phyloP scores from a whole-genome alignment of 2,329 filamentous ascomycete genomes.

The Passalora sequoiae region DNA sequence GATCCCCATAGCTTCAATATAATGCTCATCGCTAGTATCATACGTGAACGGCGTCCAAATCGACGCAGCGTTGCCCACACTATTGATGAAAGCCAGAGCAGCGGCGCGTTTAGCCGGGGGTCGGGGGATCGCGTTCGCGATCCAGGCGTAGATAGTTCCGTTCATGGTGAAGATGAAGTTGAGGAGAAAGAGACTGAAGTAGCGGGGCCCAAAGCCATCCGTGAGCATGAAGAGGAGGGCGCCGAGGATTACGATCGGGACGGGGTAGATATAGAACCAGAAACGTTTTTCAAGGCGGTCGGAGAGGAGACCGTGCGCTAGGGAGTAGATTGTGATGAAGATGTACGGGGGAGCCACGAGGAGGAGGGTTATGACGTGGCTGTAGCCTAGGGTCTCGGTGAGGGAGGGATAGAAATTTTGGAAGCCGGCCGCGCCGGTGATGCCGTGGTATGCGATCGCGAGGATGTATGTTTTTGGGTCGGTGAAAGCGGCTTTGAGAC shows the following conservation, averaged over 20 bases:
- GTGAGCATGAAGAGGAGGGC: slow-evolving; percentile 53
- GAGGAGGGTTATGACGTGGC: slow-evolving; percentile 44
- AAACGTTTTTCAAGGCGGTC: slow-evolving; percentile 45
- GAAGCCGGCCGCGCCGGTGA: slow-evolving; percentile 48
- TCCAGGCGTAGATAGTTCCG: slow-evolving; percentile 64
- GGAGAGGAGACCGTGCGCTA: slow-evolving; percentile 43
- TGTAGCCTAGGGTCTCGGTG: slow-evolving; percentile 43
- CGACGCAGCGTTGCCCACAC: slow-evolving; percentile 61
- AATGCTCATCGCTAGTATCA: slow-evolving; percentile 24
- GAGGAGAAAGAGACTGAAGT: slow-evolving; percentile 52
- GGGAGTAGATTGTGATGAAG: slow-evolving; percentile 48
- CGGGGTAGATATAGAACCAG: slow-evolving; percentile 51
- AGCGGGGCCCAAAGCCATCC: slow-evolving; percentile 48
- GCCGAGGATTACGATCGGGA: slow-evolving; percentile 48
- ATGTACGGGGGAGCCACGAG: slow-evolving; percentile 52
- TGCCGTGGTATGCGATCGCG: slow-evolving; percentile 45
- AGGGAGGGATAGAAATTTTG: slow-evolving; percentile 55
- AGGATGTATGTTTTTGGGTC: slow-evolving; percentile 50
- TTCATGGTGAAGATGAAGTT: slow-evolving; percentile 54
- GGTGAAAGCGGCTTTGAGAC: slow-evolving; percentile 48
- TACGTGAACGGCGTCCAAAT: slow-evolving; percentile 54
- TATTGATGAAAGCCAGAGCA: slow-evolving; percentile 71
- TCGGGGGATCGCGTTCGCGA: slow-evolving; percentile 67
- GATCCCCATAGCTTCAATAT: slow-evolving; percentile 33
- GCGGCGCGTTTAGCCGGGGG: slow-evolving; percentile 70